Evolutionary conservation across 441 rosid species (phyloP).

Genomic region (Populus tomentosa): DNA sequence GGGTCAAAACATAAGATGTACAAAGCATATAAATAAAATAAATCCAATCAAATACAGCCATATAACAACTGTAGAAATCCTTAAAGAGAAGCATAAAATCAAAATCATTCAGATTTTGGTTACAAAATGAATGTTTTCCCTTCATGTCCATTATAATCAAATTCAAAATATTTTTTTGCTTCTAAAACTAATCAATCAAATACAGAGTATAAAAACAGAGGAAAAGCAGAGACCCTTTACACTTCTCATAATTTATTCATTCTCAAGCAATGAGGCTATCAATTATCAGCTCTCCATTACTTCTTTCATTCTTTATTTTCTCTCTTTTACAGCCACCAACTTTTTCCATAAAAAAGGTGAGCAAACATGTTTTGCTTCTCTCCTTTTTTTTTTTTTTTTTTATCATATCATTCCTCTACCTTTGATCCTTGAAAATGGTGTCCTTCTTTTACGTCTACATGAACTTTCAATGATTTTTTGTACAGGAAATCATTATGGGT

Average conservation of each 20-base stretch:
- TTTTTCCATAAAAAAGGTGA: constrained; percentile 47
- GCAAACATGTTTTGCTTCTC: neutral
- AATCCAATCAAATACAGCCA: neutral
- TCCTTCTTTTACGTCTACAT: neutral
- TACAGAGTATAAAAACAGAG: constrained; percentile 25
- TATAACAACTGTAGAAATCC: neutral
- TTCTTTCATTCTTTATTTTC: constrained; percentile 25
- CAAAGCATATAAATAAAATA: neutral
- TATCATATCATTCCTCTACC: neutral
- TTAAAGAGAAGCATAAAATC: neutral
- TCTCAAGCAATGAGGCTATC: constrained; percentile 30
- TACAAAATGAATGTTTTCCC: neutral
- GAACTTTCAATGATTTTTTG: neutral
- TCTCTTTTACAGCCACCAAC: constrained; percentile 35
- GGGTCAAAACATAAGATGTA: neutral
- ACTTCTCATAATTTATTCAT: neutral
- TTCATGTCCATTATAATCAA: neutral
- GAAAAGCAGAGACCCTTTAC: constrained; percentile 19
- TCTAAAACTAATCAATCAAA: neutral
- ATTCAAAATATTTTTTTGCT: neutral
- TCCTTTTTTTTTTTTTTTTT: neutral
- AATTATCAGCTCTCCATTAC: constrained; percentile 11
- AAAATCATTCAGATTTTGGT: neutral
- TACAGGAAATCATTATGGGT: neutral
- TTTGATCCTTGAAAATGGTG: neutral